Conservation (phyloP, 306 rosid species). For the Canavalia gladiata region DNA sequence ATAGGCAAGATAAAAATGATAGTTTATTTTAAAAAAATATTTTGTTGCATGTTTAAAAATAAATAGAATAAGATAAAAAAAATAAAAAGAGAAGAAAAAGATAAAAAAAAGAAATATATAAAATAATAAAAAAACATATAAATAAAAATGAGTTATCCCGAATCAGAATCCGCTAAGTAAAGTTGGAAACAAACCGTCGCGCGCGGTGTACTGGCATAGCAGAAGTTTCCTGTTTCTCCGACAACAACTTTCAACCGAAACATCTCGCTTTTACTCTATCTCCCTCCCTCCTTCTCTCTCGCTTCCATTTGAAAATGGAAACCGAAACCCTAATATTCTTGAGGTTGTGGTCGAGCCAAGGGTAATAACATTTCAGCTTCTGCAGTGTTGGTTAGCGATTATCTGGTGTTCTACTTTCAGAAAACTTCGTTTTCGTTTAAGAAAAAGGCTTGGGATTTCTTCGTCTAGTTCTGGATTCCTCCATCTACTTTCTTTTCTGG, state of each 20-base stretch:
- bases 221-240: neutral
- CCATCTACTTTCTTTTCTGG: neutral
- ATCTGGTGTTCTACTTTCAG: neutral
- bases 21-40: too few relatives aligned
- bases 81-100: too few relatives aligned
- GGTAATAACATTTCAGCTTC: neutral
- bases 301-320: neutral
- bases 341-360: neutral
- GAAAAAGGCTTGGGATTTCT: conserved; percentile 18
- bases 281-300: neutral
- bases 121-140: too few relatives aligned
- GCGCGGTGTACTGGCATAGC: neutral
- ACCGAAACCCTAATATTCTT: neutral
- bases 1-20: too few relatives aligned
- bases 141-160: too few relatives aligned
- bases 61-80: too few relatives aligned
- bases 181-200: neutral
- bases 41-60: too few relatives aligned
- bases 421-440: neutral
- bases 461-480: neutral
- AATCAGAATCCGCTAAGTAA: too few relatives aligned
- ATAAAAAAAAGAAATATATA: too few relatives aligned
- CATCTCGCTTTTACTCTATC: neutral
- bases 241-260: neutral
- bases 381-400: neutral